A percentile compares a stretch with the other conserved stretches of the same genome.
phyloP scores from a whole-genome alignment of 495 filamentous ascomycete genomes.

The Penicillium fimorum region DNA sequence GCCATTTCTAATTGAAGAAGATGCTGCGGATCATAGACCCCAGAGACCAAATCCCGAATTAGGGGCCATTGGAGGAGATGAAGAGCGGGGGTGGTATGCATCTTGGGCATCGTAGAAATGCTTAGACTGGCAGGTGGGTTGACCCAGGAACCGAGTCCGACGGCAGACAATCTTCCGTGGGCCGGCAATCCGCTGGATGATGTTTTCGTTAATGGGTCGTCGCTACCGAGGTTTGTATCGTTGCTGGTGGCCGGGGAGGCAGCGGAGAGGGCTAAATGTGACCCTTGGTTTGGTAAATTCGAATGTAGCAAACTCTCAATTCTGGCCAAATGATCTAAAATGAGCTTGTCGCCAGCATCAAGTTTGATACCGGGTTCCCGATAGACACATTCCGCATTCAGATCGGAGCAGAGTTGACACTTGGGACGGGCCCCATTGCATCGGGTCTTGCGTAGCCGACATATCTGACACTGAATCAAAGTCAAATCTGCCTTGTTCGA shows the following conservation, averaged over 20 bases:
- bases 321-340: constrained; percentile 69
- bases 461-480: constrained; percentile 69
- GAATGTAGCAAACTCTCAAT: constrained; percentile 78
- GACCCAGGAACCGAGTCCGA: constrained; percentile 72
- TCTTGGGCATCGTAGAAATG: constrained; percentile 81
- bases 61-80: constrained; percentile 78
- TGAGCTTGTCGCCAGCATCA: constrained; percentile 81
- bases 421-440: constrained; percentile 83
- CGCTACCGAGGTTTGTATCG: constrained; percentile 62
- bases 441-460: constrained; percentile 76
- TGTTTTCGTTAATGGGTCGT: constrained; percentile 54
- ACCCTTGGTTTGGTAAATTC: constrained; percentile 48
- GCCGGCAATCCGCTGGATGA: constrained; percentile 30
- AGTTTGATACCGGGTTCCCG: constrained; percentile 84
- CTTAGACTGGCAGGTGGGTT: constrained; percentile 54
- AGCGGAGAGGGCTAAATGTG: constrained; percentile 47
- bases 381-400: constrained; percentile 80
- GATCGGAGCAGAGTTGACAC: constrained; percentile 77
- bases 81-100: constrained; percentile 75
- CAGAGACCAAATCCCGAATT: constrained; percentile 71
- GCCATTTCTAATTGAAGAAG: constrained; percentile 80
- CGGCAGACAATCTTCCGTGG: constrained; percentile 59
- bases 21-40: constrained; percentile 74
- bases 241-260: constrained; percentile 70
- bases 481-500: background rate